Conservation (phyloP, 768 basidiomycete species). For the Hortiboletus flavorubellus region DNA sequence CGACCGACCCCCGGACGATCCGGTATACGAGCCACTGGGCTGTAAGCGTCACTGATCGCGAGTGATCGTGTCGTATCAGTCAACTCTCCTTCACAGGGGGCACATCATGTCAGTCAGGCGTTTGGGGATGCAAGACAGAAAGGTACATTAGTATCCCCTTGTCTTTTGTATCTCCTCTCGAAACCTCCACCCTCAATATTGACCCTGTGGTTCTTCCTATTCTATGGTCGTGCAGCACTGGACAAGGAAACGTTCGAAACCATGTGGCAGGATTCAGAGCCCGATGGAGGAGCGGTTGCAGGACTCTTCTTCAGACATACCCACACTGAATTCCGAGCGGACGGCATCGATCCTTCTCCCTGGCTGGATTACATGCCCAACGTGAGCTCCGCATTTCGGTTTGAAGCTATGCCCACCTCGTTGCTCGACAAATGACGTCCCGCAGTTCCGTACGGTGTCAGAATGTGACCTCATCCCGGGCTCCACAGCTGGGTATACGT, state of each 20-base stretch:
- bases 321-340: conserved; percentile 59
- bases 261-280: conserved; percentile 71
- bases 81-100: conserved; percentile 50
- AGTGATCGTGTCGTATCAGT: not conserved
- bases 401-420: not conserved
- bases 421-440: not conserved
- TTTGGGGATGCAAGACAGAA: conserved; percentile 51
- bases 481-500: conserved; percentile 50
- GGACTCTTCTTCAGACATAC: conserved; percentile 60
- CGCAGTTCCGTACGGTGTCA: conserved; percentile 37
- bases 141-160: conserved; percentile 38
- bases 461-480: conserved; percentile 39
- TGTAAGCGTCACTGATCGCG: conserved; percentile 38
- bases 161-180: not conserved
- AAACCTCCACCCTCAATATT: not conserved
- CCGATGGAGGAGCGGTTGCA: conserved; percentile 47
- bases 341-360: conserved; percentile 30
- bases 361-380: conserved; percentile 52
- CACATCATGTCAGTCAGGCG: conserved; percentile 68
- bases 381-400: conserved; percentile 31
- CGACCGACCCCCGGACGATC: conserved; percentile 69
- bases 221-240: conserved; percentile 41
- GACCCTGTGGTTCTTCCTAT: not conserved
- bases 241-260: conserved; percentile 71
- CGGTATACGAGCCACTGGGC: conserved; percentile 83